phyloP scores from a whole-genome alignment of 768 basidiomycete genomes.

The Boletales sp. region DNA sequence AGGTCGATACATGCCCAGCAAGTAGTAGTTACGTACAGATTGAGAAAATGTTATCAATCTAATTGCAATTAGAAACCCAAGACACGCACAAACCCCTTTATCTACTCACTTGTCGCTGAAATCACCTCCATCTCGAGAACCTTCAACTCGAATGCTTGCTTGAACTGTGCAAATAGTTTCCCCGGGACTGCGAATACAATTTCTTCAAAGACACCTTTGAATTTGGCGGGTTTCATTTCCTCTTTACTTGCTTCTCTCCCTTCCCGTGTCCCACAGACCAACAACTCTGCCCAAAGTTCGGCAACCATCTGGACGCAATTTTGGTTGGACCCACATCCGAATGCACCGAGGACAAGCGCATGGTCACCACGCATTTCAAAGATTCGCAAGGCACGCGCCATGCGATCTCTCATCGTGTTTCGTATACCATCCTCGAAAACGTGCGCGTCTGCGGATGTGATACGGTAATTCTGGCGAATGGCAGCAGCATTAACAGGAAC shows the following conservation, averaged over 20 bases:
- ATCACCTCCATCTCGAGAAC: constrained; percentile 37
- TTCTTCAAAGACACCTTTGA: constrained; percentile 39
- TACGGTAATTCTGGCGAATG: constrained; percentile 36
- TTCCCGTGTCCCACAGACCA: constrained; percentile 33
- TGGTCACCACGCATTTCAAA: constrained; percentile 41
- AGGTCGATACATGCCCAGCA: too few relatives aligned
- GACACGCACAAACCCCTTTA: not conserved
- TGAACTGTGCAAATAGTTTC: constrained; percentile 35
- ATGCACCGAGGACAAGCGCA: constrained; percentile 41
- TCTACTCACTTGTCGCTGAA: constrained; percentile 25
- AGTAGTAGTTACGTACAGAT: too few relatives aligned
- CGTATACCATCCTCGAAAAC: constrained; percentile 39
- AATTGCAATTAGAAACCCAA: not conserved
- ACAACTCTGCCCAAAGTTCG: constrained; percentile 44
- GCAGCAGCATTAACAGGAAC: constrained; percentile 43
- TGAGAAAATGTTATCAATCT: not conserved
- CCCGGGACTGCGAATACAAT: constrained; percentile 43
- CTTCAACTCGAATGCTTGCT: constrained; percentile 38
- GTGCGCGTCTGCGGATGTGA: constrained; percentile 31
- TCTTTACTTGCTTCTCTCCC: constrained; percentile 17
- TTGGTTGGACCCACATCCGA: constrained; percentile 42
- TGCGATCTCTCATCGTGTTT: constrained; percentile 43
- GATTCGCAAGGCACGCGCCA: constrained; percentile 43
- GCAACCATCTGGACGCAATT: constrained; percentile 42
- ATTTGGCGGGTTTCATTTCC: constrained; percentile 27